Base-by-base conservation (phyloP, 176 grass and related monocot genomes). In the Triticum monococcum region DNA sequence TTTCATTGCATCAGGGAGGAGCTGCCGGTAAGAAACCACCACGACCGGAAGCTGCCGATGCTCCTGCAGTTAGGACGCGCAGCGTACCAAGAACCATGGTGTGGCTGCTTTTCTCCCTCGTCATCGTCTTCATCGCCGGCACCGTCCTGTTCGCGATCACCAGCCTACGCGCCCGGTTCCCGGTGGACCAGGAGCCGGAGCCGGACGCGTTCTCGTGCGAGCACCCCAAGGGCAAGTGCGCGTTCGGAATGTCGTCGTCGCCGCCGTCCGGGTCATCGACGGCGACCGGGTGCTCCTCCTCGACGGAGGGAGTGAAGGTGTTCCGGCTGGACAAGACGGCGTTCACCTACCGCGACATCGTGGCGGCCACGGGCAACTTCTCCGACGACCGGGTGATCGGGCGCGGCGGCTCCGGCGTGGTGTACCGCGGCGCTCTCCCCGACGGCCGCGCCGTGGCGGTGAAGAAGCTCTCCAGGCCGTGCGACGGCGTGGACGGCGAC, bases 311-410 rank as follows among this genome's bases (percentile, higher is more conserved):
- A 22, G 89, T 96, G 52, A 91, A 86, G 85, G 88, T 99, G 67
- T 94, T 94, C 79, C 84, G 69, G 52, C 86, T 99, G 12, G 92
- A 94, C 65, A 90, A 69, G 59, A 90, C 83, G 11, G 84, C 77
- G 33, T 94, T 96, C 83, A 99, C 94, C 24, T 98, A 94, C 74
- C 48, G 52, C 32, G 94, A 96, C 89, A 96, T 98, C 78, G 85
- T 96, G 62, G 82, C 71, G 7, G 94, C 94, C n/a, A 98, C 97
- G 9, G 52, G 79, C 12, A 86, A 94, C 80, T 98, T 98, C 81
- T 86, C 92, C 5, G 87, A 94, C 11, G 79, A 88, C 73, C 85
- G 93, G 25, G 88, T 98, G 45, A 78, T 98, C 16, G 97, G 97
- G 18, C 78, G 94, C 0, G 97, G 97, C 3, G 97, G 97, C 33